phyloP scores from a whole-genome alignment of 2,329 filamentous ascomycete genomes.

The Atkinsonella hypoxylon region DNA sequence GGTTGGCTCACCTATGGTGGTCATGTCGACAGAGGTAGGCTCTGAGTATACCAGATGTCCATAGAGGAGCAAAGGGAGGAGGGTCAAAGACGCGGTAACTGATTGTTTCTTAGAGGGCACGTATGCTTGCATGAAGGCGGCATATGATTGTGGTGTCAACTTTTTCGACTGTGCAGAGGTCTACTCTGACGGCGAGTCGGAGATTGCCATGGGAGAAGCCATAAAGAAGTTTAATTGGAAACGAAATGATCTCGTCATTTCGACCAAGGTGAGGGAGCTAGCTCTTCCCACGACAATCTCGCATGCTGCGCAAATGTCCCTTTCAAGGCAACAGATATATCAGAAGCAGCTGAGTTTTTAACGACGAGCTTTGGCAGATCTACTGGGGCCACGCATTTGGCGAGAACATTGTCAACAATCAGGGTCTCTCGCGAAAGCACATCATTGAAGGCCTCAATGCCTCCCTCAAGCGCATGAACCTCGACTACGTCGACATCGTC shows the following conservation, averaged over 20 bases:
- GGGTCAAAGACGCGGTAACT: background rate
- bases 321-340: no score
- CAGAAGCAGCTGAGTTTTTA: no score
- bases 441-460: constrained; percentile 53
- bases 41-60: background rate
- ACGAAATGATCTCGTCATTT: constrained; percentile 47
- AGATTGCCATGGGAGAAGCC: constrained; percentile 49
- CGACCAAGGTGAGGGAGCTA: constrained; percentile 37
- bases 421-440: constrained; percentile 57
- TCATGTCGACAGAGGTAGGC: constrained; percentile 52
- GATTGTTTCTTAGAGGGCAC: constrained; percentile 22
- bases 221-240: constrained; percentile 50
- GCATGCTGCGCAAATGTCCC: no score
- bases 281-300: background rate
- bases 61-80: background rate
- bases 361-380: constrained; percentile 28
- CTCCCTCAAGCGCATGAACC: constrained; percentile 43
- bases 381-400: constrained; percentile 53
- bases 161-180: constrained; percentile 51
- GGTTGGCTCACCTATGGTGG: constrained; percentile 67
- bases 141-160: constrained; percentile 48
- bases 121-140: constrained; percentile 48
- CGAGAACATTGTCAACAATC: constrained; percentile 52
- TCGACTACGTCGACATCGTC: constrained; percentile 55
- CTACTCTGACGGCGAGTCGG: constrained; percentile 48